These are phyloP conservation scores for Lizanozyma gosingica DNA, from an alignment of 1,139 yeast genomes.

Conservation along the genomic window DNA sequence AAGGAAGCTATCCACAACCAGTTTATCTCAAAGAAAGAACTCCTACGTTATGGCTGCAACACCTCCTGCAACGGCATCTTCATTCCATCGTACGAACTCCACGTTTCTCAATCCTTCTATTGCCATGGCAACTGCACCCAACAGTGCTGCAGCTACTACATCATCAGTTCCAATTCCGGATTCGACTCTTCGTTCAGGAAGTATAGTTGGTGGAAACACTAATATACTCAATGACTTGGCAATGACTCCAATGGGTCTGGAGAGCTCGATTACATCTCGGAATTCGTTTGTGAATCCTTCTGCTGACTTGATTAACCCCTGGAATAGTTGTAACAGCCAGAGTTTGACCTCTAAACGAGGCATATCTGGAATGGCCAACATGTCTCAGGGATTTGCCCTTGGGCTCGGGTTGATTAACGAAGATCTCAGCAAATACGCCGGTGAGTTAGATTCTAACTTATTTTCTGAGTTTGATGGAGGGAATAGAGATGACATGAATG, in stretches of 20 bases:
- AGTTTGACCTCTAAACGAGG: background rate
- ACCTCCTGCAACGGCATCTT: background rate
- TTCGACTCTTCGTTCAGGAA: background rate
- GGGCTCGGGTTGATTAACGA: background rate
- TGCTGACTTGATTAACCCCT: background rate
- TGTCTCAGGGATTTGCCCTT: background rate
- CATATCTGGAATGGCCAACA: background rate
- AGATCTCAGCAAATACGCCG: background rate
- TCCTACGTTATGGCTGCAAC: background rate
- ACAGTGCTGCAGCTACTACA: too few species aligned
- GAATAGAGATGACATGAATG: constrained; percentile 5
- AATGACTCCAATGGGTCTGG: background rate
- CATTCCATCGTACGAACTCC: background rate
- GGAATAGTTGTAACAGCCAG: background rate
- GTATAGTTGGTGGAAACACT: background rate
- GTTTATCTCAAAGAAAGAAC: too few species aligned
- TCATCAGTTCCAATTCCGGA: background rate
- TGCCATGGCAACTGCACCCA: background rate
- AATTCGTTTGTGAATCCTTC: background rate
- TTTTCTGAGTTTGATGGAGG: constrained; percentile 6
- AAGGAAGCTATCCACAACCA: background rate
- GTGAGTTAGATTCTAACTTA: background rate
- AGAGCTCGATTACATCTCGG: background rate
- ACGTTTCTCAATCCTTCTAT: background rate
- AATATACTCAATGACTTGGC: background rate